Evolutionary conservation across 352 stramenopile genomes (phyloP), one percentile per base, ranked within the genome.

Genomic region (Phytopythium chamaehyphon): DNA sequence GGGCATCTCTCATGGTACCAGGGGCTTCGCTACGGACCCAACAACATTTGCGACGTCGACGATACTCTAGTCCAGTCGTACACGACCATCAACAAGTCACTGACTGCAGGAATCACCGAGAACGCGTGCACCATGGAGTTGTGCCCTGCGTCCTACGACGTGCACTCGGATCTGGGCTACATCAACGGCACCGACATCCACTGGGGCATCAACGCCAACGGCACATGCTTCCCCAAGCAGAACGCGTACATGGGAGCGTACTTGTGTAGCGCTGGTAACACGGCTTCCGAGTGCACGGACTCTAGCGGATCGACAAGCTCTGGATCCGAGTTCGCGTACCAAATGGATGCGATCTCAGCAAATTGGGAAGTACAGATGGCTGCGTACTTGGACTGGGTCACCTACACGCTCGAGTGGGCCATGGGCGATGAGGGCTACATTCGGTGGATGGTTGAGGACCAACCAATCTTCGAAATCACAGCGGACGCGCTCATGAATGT

Each of bases 301-400:
- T 59, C 55, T 22, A 54, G 77, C 10, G 57, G 59, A 6, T 66
- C 54, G 10, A 69, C 61, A 6, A 63, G 52, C 24, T 19, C 60
- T 0, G 51, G 47, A 18, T 69, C 57, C 1, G 47, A 66, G 24
- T 86, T 80, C 31, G 49, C 51, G 35, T 86, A 86, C 39, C 78
- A 97, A 55, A 93, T 95, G 47, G 94, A 98, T 67, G 92, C 90
- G 2, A 86, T 98, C 21, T 96, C 88, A 23, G 77, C 78, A 26
- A 91, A 96, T 52, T 90, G 88, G 64, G 71, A 86, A 36, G 55
- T 98, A 1, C 83, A 80, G 37, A 59, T 80, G 15, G 69, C 51
- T 10, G 94, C 64, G 56, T 94, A 93, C 66, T 71, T 71, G 66
- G 93, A 82, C 51, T 94, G 81, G 61, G 48, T 80, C 18, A 64